Evolutionary conservation across 2,329 filamentous ascomycete genomes (phyloP), one percentile per base, ranked within the genome.

Genomic region (Aspergillus brunneoviolaceus): DNA sequence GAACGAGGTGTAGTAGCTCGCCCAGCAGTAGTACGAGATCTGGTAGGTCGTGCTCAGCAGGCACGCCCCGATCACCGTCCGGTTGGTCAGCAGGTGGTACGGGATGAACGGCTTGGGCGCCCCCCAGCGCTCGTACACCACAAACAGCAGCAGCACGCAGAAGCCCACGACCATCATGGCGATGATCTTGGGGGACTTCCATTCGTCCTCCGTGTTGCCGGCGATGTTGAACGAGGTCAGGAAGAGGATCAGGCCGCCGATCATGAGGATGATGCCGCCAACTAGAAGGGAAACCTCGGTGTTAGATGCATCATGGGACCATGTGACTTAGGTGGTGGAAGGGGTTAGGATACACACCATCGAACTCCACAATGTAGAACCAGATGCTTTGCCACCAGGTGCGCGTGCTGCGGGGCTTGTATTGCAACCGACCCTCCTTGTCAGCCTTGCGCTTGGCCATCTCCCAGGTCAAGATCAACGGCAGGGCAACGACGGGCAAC

Each of bases 331-430:
- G 21, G 21, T 21, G 21, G 21, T 21, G 21, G 21, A 21, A 21
- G 21, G 21, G 21, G 21, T 21, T 21, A 2, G 21, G 21, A 21
- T 29, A 29, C 27, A 29, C 7, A 55, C 53, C 75, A 67, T 90
- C 87, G 60, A 89, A 86, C 64, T 89, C 82, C 27, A 82, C 74
- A 25, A 79, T 67, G 70, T 87, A 87, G 68, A 82, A 75, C 55
- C 72, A 68, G 23, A 85, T 48, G 4, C 77, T 81, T 65, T 85
- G 74, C 6, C 69, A 21, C 2, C 74, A 23, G 1, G 76, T 82
- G n/a, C 85, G 76, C 3, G 76, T 77, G 60, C 75, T 75, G 7
- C 75, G 67, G 2, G 67, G 64, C 27, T 72, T 72, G n/a, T 74
- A 65, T 7, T 85, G 73, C 2, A 87, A 64, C 2, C 85, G 54